Evolutionary conservation across 306 rosid genomes (phyloP).

Genomic region (Cucumis melo): DNA sequence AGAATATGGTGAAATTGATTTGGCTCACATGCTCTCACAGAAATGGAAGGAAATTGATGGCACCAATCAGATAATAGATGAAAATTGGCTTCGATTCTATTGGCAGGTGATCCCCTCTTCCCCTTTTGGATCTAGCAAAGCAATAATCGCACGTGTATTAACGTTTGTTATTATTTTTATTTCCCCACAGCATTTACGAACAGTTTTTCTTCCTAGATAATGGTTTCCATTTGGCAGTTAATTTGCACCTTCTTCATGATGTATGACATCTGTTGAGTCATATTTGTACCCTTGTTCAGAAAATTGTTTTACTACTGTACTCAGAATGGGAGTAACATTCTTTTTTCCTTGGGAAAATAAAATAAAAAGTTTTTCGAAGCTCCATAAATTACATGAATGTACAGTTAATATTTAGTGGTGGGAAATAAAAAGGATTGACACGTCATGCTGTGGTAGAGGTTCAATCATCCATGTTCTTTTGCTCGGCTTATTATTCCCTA

Average conservation of each 20-base stretch:
- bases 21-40: constrained; percentile 98
- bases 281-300: background rate
- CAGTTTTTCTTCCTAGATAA: background rate
- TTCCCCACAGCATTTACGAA: background rate
- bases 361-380: background rate
- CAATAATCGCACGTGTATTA: background rate
- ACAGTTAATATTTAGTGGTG: background rate
- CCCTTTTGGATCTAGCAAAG: background rate
- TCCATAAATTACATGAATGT: background rate
- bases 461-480: background rate
- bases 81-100: constrained; percentile 94
- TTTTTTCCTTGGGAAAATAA: background rate
- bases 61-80: constrained; percentile 43
- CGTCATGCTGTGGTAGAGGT: background rate
- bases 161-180: background rate
- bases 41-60: constrained; percentile 83
- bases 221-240: background rate
- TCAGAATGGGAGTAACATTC: background rate
- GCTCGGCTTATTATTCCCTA: background rate
- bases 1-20: constrained; percentile 95
- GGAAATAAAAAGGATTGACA: background rate
- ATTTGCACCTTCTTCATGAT: background rate
- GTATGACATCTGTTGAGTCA: background rate
- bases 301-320: background rate
- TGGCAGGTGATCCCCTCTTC: constrained; percentile 58